A percentile compares a stretch with the other conserved stretches of the same genome.
phyloP scores from a whole-genome alignment of 2,329 filamentous ascomycete species.

The Colletotrichum trifolii region DNA sequence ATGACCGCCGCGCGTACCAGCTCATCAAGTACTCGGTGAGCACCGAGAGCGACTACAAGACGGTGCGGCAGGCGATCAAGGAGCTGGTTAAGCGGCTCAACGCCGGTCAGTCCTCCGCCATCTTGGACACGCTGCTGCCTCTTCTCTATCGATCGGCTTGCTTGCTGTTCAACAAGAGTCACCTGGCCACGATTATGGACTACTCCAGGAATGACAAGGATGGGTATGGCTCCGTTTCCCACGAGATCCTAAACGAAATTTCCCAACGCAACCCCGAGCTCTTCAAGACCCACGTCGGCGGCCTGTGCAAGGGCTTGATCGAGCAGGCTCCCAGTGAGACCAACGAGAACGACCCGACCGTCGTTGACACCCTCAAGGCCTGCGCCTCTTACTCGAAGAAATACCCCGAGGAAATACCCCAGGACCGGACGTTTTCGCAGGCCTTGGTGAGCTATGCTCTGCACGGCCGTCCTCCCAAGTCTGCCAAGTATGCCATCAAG shows the following conservation, averaged over 20 bases:
- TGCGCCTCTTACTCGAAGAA: slow-evolving; percentile 91
- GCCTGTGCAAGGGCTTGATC: slow-evolving; percentile 87
- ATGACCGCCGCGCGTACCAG: slow-evolving; percentile 91
- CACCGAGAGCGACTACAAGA: slow-evolving; percentile 90
- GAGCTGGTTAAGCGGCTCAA: slow-evolving; percentile 88
- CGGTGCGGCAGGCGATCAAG: slow-evolving; percentile 88
- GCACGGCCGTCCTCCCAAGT: slow-evolving; percentile 82
- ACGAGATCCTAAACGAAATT: slow-evolving; percentile 91
- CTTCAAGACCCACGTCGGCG: slow-evolving; percentile 91
- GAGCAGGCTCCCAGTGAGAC: slow-evolving; percentile 79
- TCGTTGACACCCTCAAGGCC: slow-evolving; percentile 93
- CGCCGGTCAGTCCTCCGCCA: slow-evolving; percentile 68
- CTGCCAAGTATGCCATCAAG: slow-evolving; percentile 93
- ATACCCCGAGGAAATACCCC: slow-evolving; percentile 84
- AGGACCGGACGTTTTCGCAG: slow-evolving; percentile 82
- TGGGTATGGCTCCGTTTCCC: slow-evolving; percentile 80
- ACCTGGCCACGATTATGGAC: slow-evolving; percentile 90
- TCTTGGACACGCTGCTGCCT: slow-evolving; percentile 83
- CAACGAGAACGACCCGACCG: slow-evolving; percentile 74
- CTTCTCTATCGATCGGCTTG: slow-evolving; percentile 86
- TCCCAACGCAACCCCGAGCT: slow-evolving; percentile 89
- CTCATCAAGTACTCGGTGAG: slow-evolving; percentile 88
- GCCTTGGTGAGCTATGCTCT: slow-evolving; percentile 86
- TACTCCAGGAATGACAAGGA: slow-evolving; percentile 86
- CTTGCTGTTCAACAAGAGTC: slow-evolving; percentile 92